phyloP scores from a whole-genome alignment of 495 filamentous ascomycete genomes.

The Hyaloscypha hepaticicola region DNA sequence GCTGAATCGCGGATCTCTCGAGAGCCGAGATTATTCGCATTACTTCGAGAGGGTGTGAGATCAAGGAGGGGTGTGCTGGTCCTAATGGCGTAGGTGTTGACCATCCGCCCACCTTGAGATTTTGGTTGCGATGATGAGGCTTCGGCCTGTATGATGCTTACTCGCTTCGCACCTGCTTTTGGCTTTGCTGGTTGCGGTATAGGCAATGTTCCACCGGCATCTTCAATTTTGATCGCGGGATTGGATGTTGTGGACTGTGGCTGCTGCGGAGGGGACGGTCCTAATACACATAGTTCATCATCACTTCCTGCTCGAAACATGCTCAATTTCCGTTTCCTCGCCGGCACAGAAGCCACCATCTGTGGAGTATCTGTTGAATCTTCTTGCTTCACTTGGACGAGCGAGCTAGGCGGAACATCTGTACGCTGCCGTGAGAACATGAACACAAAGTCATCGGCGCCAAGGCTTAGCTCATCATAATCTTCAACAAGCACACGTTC shows the following conservation, averaged over 20 bases:
- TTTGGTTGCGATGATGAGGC: background rate
- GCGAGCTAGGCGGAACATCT: background rate
- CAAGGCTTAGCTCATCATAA: conserved; percentile 39
- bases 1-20: conserved; percentile 17
- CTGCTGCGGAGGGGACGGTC: background rate
- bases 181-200: background rate
- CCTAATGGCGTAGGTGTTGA: background rate
- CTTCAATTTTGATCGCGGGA: conserved; percentile 16
- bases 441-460: conserved; percentile 29
- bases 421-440: conserved; percentile 13
- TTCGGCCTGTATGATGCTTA: background rate
- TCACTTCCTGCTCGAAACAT: conserved; percentile 7
- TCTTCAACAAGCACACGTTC: conserved; percentile 22
- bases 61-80: conserved; percentile 20
- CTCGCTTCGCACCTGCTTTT: background rate
- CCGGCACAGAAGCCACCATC: background rate
- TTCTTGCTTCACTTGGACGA: conserved; percentile 4
- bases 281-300: conserved; percentile 22
- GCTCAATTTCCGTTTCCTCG: conserved; percentile 24
- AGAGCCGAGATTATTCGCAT: background rate
- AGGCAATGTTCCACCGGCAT: background rate
- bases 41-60: conserved; percentile 12
- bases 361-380: conserved; percentile 9
- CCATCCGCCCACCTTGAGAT: background rate
- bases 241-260: background rate